phyloP scores from a whole-genome alignment of 2,329 filamentous ascomycete species.

The Trichoderma citrinoviride region DNA sequence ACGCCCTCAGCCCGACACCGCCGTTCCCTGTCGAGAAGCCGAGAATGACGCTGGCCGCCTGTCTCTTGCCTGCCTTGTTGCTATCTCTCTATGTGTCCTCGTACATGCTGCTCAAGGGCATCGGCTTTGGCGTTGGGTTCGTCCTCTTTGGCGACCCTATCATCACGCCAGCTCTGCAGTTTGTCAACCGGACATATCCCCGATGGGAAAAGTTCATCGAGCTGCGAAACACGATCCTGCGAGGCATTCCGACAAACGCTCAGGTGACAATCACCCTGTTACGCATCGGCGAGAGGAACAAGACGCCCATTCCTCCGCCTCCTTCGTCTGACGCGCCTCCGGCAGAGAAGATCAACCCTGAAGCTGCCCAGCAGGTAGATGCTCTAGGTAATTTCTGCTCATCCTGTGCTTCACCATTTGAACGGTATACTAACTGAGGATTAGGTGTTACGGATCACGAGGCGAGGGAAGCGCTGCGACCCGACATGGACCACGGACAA shows the following conservation, averaged over 20 bases:
- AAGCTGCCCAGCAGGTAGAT: slow-evolving; percentile 40
- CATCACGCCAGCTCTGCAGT: slow-evolving; percentile 57
- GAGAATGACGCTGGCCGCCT: slow-evolving; percentile 52
- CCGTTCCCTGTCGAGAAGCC: slow-evolving; percentile 58
- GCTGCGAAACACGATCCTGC: slow-evolving; percentile 71
- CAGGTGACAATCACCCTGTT: slow-evolving; percentile 79
- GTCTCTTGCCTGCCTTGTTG: slow-evolving; percentile 52
- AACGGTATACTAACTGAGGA: not conserved
- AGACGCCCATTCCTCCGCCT: slow-evolving; percentile 68
- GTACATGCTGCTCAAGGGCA: slow-evolving; percentile 62
- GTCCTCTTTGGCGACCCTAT: slow-evolving; percentile 78
- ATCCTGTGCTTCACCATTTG: too few relatives aligned
- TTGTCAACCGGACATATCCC: slow-evolving; percentile 61
- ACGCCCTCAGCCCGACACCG: slow-evolving; percentile 60
- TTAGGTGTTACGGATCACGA: slow-evolving; percentile 58
- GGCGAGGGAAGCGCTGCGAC: slow-evolving; percentile 59
- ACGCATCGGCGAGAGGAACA: slow-evolving; percentile 77
- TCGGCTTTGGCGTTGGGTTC: slow-evolving; percentile 67
- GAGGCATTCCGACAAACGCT: slow-evolving; percentile 81
- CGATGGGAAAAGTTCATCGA: slow-evolving; percentile 74
- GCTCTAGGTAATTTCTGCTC: slow-evolving; percentile 33
- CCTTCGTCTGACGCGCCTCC: slow-evolving; percentile 39
- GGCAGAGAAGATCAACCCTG: slow-evolving; percentile 42
- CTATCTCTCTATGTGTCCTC: slow-evolving; percentile 53
- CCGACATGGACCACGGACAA: slow-evolving; percentile 36